Evolutionary conservation across 805 yeast genomes (phyloP), one percentile per base, ranked within the genome.

Genomic region (Yarrowia sp.): DNA sequence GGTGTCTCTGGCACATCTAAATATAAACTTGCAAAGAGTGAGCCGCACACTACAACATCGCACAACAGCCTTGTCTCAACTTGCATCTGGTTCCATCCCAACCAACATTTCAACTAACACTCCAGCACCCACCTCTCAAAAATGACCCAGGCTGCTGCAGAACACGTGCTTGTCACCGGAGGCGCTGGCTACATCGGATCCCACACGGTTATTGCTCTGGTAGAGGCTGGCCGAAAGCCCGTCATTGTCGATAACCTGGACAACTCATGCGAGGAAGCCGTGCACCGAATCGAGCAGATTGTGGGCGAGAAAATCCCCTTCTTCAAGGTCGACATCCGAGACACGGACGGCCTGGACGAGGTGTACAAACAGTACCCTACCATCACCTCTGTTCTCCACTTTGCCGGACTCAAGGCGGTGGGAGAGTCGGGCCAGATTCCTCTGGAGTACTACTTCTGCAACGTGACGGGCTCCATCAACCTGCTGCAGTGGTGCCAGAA

Each of bases 131-230:
- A 35, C 19, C 30, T 26, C 21, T 3, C 9, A 3, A 43, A 24
- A 9, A 43, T 43, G 48, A 43, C 48, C 48, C 48, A 43, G 30
- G 48, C 48, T 41, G 44, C 28, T 40, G 24, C 61, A 12, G 75
- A 73, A 61, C 79, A 78, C 72, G 84, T 87, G 49, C 78, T 88
- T 63, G 92, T 89, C 30, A 88, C 95, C 22, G 96, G 96, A 49
- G 96, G 96, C 54, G 90, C 93, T 28, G 95, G 96, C 21, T 89
- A 89, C 76, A 88, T 90, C 71, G 96, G 95, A 26, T 87, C 93
- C 10, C 95, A 89, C 73, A 87, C 93, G 1, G 89, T 74, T n/a
- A 52, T 69, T n/a, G 24, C 35, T 19, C 40, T 36, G 56, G 35
- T 58, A 11, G 80, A 82, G 66, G 79, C 82, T 62, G 90, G 90